Base-by-base conservation (phyloP, 1,139 yeast species). In the Ashbya aceris region DNA sequence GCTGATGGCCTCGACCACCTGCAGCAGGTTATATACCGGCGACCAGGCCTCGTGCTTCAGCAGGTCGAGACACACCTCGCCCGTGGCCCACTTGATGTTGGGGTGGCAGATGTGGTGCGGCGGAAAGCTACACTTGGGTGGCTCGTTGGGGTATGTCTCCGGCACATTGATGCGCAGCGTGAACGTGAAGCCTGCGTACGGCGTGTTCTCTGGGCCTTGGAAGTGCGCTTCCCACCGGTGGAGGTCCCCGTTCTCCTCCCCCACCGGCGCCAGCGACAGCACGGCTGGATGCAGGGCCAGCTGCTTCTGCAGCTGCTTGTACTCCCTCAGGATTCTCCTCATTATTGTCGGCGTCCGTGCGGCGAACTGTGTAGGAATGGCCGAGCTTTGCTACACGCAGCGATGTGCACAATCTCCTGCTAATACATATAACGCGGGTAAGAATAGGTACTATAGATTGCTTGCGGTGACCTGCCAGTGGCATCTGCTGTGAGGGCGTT, bases 11-110 rank as follows among this genome's bases (percentile, higher is more conserved):
- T 77, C 71, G 38, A 84, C 68, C n/a, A 84, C 71, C 44, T 83
- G 71, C 41, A 77, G 68, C 35, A 87, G 59, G 34, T 83, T 79
- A 94, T 95, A 87, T 1, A 94, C 94, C 0, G 96, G 96, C 0
- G 91, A 75, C 96, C 96, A 87, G 39, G 51, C 47, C 47, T 73
- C 74, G 32, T 56, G 60, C 51, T 77, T 76, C 43, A 83, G 67
- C 10, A 86, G 81, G 58, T 86, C 95, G n/a, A 87, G 65, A 60
- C 96, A 87, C 3, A 85, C 81, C 50, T 82, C 91, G 0, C 95
- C 95, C 1, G 82, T 78, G 40, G 62, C 36, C 45, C 77, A 70
- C 53, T 79, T 76, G 36, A 85, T 76, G 56, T 85, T 85, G 2
- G 93, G 89, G 58, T 85, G 95, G 38, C 81, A 76, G 47, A 84